Evolutionary conservation across 495 filamentous ascomycete genomes (phyloP).

Genomic region (Durotheca rogersii): DNA sequence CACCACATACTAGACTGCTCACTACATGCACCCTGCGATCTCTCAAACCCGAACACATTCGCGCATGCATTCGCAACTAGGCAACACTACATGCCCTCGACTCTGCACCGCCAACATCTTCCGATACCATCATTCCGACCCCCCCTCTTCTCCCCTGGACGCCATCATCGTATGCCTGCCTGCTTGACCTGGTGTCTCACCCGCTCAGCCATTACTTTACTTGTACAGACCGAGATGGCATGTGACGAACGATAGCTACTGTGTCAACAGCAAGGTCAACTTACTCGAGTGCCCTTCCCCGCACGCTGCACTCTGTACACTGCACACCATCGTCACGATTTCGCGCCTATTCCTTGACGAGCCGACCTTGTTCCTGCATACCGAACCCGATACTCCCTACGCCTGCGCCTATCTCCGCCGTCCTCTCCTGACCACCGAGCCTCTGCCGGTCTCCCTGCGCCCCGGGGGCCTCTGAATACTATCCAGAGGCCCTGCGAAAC

Average conservation of each 20-base stretch:
- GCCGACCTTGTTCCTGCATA: constrained; percentile 2
- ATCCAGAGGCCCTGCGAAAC: constrained; percentile 29
- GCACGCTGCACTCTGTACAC: too few relatives aligned
- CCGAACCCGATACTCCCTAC: constrained; percentile 7
- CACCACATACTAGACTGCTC: too few relatives aligned
- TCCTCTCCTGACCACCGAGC: too few relatives aligned
- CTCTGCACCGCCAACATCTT: constrained; percentile 6
- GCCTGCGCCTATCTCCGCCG: too few relatives aligned
- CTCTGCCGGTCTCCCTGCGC: constrained; percentile 10
- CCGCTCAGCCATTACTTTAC: constrained; percentile 18
- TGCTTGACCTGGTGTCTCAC: constrained; percentile 13
- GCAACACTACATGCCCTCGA: constrained; percentile 1
- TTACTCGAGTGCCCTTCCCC: constrained; percentile 56
- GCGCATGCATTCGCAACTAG: too few relatives aligned
- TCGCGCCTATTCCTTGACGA: constrained; percentile 12
- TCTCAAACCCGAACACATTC: too few relatives aligned
- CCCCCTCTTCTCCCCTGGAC: constrained; percentile 1
- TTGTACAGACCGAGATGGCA: constrained; percentile 46
- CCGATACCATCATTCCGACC: constrained; percentile 11
- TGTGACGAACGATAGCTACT: constrained; percentile 47
- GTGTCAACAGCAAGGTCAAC: constrained; percentile 50
- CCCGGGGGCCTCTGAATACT: constrained; percentile 32
- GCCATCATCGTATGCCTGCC: not conserved
- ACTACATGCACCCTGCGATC: too few relatives aligned
- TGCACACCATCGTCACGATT: constrained; percentile 35